Evolutionary conservation across 495 filamentous ascomycete genomes (phyloP), one percentile per base, ranked within the genome.

Genomic region (Pyrenula aspistea): DNA sequence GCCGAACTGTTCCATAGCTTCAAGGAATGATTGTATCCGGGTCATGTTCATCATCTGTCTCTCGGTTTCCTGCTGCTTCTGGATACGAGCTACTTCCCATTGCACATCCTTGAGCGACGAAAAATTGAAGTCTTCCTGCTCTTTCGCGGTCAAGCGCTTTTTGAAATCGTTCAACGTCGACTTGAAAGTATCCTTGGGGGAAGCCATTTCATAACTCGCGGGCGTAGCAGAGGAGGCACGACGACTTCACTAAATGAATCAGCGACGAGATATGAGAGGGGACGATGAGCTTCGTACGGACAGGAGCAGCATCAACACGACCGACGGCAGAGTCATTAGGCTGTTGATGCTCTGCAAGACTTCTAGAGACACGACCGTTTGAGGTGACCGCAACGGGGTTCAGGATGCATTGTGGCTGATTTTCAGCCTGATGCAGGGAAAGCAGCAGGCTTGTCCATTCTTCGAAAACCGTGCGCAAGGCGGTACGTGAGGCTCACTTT

Each of bases 11-110:
- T 60, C 47, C 21, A 71, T 49, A 4, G 54, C 58, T 10, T 57
- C 53, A 22, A 72, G 49, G 25, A 71, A 72, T 0, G 64, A 61
- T 25, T 61, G 53, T 24, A 72, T 60, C 3, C 65, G 67, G 10
- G 42, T 56, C 57, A 72, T 54, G 48, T 72, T 68, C 4, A 57
- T 22, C 23, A 67, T 61, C 12, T 55, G 53, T 55, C 67, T 70
- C 53, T 59, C 56, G 1, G 54, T 25, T 10, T 62, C 64, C 54
- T 74, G 70, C 51, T 70, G 59, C 0, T 60, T 58, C 52, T 75
- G 68, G 22, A 75, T 73, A 2, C 59, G 53, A 1, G 61, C 25
- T 2, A 76, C 66, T n/a, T 59, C 60, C 49, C 19, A 25, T 21
- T 65, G 60, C n/a, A 74, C 55, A 47, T 71, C 57, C 15, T 62